These are phyloP conservation scores for Aspergillus candidus DNA, from an alignment of 2,329 filamentous ascomycete species.

Conservation along the genomic window DNA sequence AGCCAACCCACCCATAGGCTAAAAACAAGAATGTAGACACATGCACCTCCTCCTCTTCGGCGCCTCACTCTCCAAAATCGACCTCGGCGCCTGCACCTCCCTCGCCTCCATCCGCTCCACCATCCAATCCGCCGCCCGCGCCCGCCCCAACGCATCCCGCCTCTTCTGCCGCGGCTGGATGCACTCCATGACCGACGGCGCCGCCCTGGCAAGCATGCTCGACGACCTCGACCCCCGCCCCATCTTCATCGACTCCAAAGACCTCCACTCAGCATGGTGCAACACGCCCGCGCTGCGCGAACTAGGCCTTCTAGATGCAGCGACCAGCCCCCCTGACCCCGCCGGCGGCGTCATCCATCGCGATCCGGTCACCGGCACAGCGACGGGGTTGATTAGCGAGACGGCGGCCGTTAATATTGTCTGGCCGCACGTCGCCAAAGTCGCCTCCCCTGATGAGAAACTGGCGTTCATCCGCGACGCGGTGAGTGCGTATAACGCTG, in stretches of 20 bases:
- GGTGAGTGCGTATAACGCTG: slow-evolving; percentile 38
- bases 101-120: slow-evolving; percentile 39
- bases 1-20: not conserved
- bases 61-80: slow-evolving; percentile 40
- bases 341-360: slow-evolving; percentile 44
- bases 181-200: slow-evolving; percentile 40
- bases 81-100: slow-evolving; percentile 35
- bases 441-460: slow-evolving; percentile 39
- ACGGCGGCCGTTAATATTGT: slow-evolving; percentile 41
- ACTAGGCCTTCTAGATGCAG: slow-evolving; percentile 34
- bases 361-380: slow-evolving; percentile 31
- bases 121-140: slow-evolving; percentile 34
- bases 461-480: slow-evolving; percentile 36
- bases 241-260: slow-evolving; percentile 46
- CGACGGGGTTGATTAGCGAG: slow-evolving; percentile 43
- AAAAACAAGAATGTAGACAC: slow-evolving; percentile 9
- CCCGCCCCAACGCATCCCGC: slow-evolving; percentile 33
- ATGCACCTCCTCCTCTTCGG: slow-evolving; percentile 43
- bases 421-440: slow-evolving; percentile 43
- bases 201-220: slow-evolving; percentile 39
- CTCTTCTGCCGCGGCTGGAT: slow-evolving; percentile 47
- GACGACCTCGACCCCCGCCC: slow-evolving; percentile 45
- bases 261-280: slow-evolving; percentile 48
- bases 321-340: slow-evolving; percentile 25
- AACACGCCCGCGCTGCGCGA: slow-evolving; percentile 43